Evolutionary conservation across 225 moss, liverwort and hornwort species (phyloP).

Genomic region (Anthoceros angustus): DNA sequence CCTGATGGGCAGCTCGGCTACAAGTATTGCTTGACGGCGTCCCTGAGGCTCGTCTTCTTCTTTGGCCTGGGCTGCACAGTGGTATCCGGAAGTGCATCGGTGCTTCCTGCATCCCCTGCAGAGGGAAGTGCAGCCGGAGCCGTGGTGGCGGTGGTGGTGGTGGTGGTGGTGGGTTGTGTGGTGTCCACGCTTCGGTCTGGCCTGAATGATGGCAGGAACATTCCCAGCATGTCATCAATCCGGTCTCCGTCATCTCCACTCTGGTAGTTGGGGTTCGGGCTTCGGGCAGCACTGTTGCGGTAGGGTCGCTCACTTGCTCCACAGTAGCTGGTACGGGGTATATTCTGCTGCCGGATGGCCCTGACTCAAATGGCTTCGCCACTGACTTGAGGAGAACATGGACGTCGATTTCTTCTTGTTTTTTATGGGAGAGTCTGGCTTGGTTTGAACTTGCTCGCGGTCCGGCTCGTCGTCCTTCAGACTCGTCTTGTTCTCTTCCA

Average conservation of each 20-base stretch:
- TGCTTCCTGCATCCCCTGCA: neutral
- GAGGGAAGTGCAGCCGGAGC: neutral
- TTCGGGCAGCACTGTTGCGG: no score
- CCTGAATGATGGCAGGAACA: no score
- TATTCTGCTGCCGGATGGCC: neutral
- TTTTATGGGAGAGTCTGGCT: neutral
- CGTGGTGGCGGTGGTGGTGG: no score
- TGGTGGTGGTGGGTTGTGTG: no score
- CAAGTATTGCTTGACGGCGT: neutral
- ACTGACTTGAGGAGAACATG: conserved; percentile 1
- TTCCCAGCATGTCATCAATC: no score
- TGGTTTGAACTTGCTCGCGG: neutral
- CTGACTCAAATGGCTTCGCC: neutral
- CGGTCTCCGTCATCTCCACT: no score
- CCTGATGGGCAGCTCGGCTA: neutral
- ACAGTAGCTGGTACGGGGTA: no score
- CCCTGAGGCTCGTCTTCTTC: neutral
- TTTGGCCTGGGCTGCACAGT: neutral
- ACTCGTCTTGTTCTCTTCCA: no score
- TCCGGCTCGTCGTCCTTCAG: neutral
- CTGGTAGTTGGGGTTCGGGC: no score
- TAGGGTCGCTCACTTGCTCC: no score
- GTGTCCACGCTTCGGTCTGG: no score
- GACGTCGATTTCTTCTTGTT: neutral
- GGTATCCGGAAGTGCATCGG: neutral